phyloP scores from a whole-genome alignment of 495 filamentous ascomycete genomes.

The Neurospora pannonica region DNA sequence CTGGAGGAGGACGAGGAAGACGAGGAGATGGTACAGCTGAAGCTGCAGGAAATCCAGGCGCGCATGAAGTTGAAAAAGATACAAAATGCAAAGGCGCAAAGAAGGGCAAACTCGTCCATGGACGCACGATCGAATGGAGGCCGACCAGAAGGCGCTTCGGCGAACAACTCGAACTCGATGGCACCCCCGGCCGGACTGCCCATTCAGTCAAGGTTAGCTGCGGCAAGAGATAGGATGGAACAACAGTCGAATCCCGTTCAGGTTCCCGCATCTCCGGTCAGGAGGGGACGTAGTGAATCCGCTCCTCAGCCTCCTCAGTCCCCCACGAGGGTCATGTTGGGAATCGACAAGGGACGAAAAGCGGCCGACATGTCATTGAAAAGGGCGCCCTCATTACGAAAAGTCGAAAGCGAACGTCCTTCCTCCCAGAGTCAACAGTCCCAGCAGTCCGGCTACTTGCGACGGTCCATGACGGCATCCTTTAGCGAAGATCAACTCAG shows the following conservation, averaged over 20 bases:
- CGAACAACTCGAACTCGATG: background rate
- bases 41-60: conserved; percentile 78
- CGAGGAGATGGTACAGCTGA: conserved; percentile 76
- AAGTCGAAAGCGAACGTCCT: conserved; percentile 15
- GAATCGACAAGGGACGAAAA: conserved; percentile 81
- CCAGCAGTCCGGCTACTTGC: conserved; percentile 30
- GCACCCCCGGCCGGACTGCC: conserved; percentile 1
- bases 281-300: conserved; percentile 30
- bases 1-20: conserved; percentile 68
- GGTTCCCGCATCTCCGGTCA: conserved; percentile 73
- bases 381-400: conserved; percentile 49
- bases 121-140: conserved; percentile 7
- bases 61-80: conserved; percentile 82
- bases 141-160: conserved; percentile 7
- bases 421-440: background rate
- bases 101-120: conserved; percentile 12
- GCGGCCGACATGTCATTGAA: conserved; percentile 80
- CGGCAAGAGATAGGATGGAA: conserved; percentile 20
- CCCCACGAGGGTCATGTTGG: conserved; percentile 69
- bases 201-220: conserved; percentile 16
- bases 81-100: conserved; percentile 47
- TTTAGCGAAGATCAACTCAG: conserved; percentile 8
- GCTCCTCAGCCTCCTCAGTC: conserved; percentile 48
- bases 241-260: conserved; percentile 46
- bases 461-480: conserved; percentile 30